phyloP scores from a whole-genome alignment of 257 asterid species.

The Solanum etuberosum region DNA sequence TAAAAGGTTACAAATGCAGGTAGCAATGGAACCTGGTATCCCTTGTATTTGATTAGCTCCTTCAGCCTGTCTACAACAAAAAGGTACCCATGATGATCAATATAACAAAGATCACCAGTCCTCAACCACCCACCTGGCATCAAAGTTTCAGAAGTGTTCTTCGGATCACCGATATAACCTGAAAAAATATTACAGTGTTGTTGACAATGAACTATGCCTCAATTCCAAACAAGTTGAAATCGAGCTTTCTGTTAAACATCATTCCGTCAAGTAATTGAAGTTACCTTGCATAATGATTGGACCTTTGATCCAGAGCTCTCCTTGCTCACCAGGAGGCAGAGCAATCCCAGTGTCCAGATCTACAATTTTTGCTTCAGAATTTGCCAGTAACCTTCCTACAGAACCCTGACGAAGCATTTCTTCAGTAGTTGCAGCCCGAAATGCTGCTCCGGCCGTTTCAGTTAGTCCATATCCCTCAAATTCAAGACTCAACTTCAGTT shows the following conservation, averaged over 20 bases:
- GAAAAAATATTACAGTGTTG: background rate
- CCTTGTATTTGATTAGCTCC: conserved; percentile 52
- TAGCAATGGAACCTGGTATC: conserved; percentile 34
- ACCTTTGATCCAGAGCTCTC: conserved; percentile 61
- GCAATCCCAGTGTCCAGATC: conserved; percentile 30
- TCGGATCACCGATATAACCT: conserved; percentile 34
- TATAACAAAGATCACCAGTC: conserved; percentile 46
- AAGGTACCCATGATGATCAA: conserved; percentile 36
- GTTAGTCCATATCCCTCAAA: conserved; percentile 62
- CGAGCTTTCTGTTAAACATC: background rate
- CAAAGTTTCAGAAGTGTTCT: conserved; percentile 27
- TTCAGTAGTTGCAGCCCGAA: conserved; percentile 14
- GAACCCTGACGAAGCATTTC: conserved; percentile 34
- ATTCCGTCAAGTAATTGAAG: background rate
- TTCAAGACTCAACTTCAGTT: background rate
- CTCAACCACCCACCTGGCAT: conserved; percentile 31
- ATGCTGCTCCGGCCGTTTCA: conserved; percentile 34
- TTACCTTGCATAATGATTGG: conserved; percentile 52
- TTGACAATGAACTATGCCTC: background rate
- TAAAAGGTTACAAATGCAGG: background rate
- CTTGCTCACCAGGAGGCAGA: conserved; percentile 37
- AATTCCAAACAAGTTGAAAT: background rate
- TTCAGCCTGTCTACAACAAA: conserved; percentile 43
- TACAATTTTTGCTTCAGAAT: conserved; percentile 40
- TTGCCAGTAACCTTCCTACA: conserved; percentile 26